Evolutionary conservation across 2,329 filamentous ascomycete genomes (phyloP), one percentile per base, ranked within the genome.

Genomic region (Pestalotiopsis sp.): DNA sequence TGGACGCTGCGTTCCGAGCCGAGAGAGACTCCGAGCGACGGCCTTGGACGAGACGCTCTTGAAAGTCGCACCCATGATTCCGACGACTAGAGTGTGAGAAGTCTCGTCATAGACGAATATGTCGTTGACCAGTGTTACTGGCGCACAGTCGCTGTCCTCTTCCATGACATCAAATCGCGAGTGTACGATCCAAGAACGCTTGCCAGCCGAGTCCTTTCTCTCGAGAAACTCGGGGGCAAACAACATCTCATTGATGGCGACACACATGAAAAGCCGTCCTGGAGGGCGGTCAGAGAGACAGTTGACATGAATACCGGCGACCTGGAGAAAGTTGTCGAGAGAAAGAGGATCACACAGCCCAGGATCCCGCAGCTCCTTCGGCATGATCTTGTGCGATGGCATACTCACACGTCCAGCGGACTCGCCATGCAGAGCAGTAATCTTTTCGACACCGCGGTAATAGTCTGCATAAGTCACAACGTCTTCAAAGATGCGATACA

Each of bases 221-320:
- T 36, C 58, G 25, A 36, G 25, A 27, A 60, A 60, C 27, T 36
- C 58, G 5, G 23, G 11, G 58, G 23, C 12, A 2, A 60, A 23
- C 23, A 60, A 31, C 13, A 72, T 75, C 3, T 76, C 73, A 2
- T 72, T 71, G 9, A 2, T 69, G 39, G 25, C 62, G 59, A 20
- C 72, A 67, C 4, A 72, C 66, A 14, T 71, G 69, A 58, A 58
- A 3, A 58, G 17, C 20, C 20, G 56, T 3, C 56, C 56, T 20
- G 17, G 1, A 58, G 56, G 12, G 9, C 58, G 23, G 7, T 60
- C 58, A 12, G 23, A 60, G 13, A 79, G 61, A 69, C 75, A 79
- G 65, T 82, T 82, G 2, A 78, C 77, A 66, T 77, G 78, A 5
- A 83, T 77, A 0, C 81, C 80, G 6, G 77, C 78, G 2, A 80